phyloP scores from a whole-genome alignment of 768 basidiomycete genomes.

The Flagelloscypha sp. region DNA sequence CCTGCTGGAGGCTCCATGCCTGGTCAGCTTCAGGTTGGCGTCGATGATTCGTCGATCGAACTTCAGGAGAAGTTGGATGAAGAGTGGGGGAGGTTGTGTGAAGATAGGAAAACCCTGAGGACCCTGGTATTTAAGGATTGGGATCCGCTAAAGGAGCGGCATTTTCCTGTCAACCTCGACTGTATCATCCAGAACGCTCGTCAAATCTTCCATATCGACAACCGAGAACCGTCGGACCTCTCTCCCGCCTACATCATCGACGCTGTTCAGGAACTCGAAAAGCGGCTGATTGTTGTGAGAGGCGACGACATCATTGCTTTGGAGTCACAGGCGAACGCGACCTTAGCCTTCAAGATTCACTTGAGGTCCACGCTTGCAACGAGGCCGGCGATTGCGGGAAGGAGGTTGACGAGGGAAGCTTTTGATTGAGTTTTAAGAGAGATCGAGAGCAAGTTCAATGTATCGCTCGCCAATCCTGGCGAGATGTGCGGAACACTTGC shows the following conservation, averaged over 20 bases:
- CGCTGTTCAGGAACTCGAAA: conserved; percentile 62
- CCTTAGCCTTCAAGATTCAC: conserved; percentile 89
- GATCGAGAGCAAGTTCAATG: conserved; percentile 93
- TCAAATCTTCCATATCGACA: conserved; percentile 96
- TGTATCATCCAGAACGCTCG: conserved; percentile 93
- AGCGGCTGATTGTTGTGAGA: conserved; percentile 79
- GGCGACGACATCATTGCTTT: conserved; percentile 68
- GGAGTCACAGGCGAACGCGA: conserved; percentile 83
- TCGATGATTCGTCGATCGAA: conserved; percentile 77
- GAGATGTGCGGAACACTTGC: conserved; percentile 99
- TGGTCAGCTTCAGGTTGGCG: conserved; percentile 76
- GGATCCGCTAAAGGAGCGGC: conserved; percentile 65
- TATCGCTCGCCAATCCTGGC: conserved; percentile 84
- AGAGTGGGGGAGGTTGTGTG: conserved; percentile 53
- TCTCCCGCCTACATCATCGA: conserved; percentile 83
- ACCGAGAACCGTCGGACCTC: conserved; percentile 87
- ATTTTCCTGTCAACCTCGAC: conserved; percentile 90
- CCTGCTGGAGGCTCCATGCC: conserved; percentile 70
- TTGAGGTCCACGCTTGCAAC: conserved; percentile 83
- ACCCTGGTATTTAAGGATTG: conserved; percentile 74
- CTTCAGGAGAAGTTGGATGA: conserved; percentile 78
- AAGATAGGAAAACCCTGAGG: conserved; percentile 78
- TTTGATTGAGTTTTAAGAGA: conserved; percentile 98
- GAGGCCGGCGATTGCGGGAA: conserved; percentile 79
- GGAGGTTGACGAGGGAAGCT: conserved; percentile 84